These are phyloP conservation scores for Aspergillus persii DNA, from an alignment of 2,329 filamentous ascomycete genomes.

Conservation along the genomic window DNA sequence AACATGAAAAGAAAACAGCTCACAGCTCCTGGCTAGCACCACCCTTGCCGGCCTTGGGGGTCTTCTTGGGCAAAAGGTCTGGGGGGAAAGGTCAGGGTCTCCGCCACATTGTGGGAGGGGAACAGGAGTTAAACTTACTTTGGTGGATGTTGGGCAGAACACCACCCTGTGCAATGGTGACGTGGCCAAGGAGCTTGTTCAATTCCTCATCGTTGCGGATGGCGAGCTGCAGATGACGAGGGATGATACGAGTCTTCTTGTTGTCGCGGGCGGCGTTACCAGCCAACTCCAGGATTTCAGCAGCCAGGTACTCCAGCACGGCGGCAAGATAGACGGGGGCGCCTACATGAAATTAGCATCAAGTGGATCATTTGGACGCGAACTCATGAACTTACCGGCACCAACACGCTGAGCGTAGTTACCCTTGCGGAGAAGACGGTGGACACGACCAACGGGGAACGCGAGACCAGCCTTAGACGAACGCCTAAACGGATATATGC, in stretches of 20 bases:
- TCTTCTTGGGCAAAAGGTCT: constrained; percentile 99
- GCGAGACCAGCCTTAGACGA: constrained; percentile 99
- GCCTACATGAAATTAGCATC: constrained; percentile 39
- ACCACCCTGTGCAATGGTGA: constrained; percentile 97
- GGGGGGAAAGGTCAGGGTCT: constrained; percentile 25
- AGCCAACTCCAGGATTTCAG: constrained; percentile 97
- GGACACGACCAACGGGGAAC: constrained; percentile 98
- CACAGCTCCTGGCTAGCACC: constrained; percentile 87
- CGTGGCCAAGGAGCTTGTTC: constrained; percentile 96
- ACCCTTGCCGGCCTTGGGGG: constrained; percentile 87
- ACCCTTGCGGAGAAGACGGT: constrained; percentile 97
- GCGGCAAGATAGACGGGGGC: constrained; percentile 96
- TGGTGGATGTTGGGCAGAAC: constrained; percentile 97
- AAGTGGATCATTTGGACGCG: not conserved
- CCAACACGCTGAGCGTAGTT: constrained; percentile 99
- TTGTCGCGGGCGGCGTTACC: constrained; percentile 98
- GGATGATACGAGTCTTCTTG: constrained; percentile 99
- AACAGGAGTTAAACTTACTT: constrained; percentile 51
- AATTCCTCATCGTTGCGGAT: constrained; percentile 99
- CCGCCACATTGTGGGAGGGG: constrained; percentile 61
- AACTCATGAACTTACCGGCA: constrained; percentile 62
- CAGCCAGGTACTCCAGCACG: constrained; percentile 96
- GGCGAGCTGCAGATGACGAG: constrained; percentile 96
- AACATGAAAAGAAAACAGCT: constrained; percentile 49
- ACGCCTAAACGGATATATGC: constrained; percentile 60